A percentile compares a stretch with the other conserved stretches of the same genome.
Conservation (phyloP, 2,329 filamentous ascomycete genomes). For the Fusarium setosum region DNA sequence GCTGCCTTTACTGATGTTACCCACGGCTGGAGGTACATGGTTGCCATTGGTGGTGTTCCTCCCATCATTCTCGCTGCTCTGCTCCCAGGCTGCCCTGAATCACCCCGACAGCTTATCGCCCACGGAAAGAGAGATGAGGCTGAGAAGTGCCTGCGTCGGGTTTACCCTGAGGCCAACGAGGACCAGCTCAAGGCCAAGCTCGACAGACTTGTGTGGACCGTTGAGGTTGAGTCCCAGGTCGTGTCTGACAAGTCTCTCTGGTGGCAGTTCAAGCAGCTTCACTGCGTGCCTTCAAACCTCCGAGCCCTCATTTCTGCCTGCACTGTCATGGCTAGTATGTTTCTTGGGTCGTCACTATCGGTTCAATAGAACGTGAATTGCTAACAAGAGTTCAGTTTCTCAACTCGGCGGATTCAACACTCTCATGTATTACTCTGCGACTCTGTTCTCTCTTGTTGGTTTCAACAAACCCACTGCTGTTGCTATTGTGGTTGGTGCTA, state of each 20-base stretch:
- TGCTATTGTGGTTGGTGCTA: constrained; percentile 54
- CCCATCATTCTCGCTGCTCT: constrained; percentile 55
- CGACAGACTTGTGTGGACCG: constrained; percentile 46
- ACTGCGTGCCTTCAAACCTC: constrained; percentile 53
- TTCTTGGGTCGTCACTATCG: fast-evolving
- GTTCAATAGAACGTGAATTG: neutral
- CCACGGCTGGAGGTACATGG: constrained; percentile 61
- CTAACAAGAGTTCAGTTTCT: constrained; percentile 39
- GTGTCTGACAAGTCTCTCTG: constrained; percentile 51
- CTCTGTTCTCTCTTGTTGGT: constrained; percentile 59
- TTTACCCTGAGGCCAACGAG: constrained; percentile 54
- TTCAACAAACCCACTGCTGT: constrained; percentile 61
- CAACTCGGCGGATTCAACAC: constrained; percentile 65
- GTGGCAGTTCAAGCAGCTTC: constrained; percentile 57
- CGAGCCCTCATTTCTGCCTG: constrained; percentile 58
- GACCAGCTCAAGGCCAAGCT: constrained; percentile 57
- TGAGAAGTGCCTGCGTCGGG: constrained; percentile 48
- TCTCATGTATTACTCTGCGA: constrained; percentile 60
- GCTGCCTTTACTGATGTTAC: constrained; percentile 53
- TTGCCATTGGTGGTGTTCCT: constrained; percentile 58
- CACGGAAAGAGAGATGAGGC: constrained; percentile 54
- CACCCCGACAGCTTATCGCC: constrained; percentile 57
- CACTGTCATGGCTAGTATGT: constrained; percentile 56
- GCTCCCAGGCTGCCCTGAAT: constrained; percentile 59
- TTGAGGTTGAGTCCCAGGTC: constrained; percentile 41